Percentiles rank a stretch among this genome's conserved stretches.
phyloP scores from a whole-genome alignment of 2,329 filamentous ascomycete species.

The Tympanopsis confertula region DNA sequence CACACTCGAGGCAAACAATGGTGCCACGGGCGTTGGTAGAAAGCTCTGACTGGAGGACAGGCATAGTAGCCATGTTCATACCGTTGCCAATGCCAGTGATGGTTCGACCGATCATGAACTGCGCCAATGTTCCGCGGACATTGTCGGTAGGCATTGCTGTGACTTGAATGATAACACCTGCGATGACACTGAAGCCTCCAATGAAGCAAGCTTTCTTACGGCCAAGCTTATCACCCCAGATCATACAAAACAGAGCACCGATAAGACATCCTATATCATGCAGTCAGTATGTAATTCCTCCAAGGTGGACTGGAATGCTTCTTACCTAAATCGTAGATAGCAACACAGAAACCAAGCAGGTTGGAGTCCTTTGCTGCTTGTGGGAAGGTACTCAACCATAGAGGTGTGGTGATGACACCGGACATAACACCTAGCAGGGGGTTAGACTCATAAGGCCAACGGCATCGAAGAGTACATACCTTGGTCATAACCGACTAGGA shows the following conservation, averaged over 20 bases:
- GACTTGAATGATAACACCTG: constrained; percentile 48
- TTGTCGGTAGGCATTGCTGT: constrained; percentile 13
- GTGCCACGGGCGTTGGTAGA: constrained; percentile 28
- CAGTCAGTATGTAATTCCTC: not conserved
- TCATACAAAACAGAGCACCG: constrained; percentile 35
- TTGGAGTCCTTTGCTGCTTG: constrained; percentile 24
- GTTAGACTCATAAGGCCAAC: not conserved
- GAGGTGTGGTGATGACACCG: constrained; percentile 36
- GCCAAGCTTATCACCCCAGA: constrained; percentile 38
- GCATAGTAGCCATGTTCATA: constrained; percentile 33
- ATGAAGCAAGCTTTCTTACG: constrained; percentile 38
- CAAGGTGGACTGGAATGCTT: too few species aligned
- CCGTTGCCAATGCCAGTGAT: constrained; percentile 41
- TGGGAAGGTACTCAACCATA: constrained; percentile 34
- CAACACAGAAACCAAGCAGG: constrained; percentile 25
- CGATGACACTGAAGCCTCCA: constrained; percentile 40
- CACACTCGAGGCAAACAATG: constrained; percentile 30
- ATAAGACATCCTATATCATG: constrained; percentile 15
- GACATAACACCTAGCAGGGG: constrained; percentile 30
- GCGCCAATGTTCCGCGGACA: constrained; percentile 18
- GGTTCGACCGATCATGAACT: constrained; percentile 34
- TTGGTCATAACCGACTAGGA: not conserved
- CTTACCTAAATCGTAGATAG: not conserved
- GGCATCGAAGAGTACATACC: not conserved
- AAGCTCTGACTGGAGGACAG: constrained; percentile 34